These are phyloP conservation scores for Mycena venus DNA, from an alignment of 768 basidiomycete species.

Conservation along the genomic window DNA sequence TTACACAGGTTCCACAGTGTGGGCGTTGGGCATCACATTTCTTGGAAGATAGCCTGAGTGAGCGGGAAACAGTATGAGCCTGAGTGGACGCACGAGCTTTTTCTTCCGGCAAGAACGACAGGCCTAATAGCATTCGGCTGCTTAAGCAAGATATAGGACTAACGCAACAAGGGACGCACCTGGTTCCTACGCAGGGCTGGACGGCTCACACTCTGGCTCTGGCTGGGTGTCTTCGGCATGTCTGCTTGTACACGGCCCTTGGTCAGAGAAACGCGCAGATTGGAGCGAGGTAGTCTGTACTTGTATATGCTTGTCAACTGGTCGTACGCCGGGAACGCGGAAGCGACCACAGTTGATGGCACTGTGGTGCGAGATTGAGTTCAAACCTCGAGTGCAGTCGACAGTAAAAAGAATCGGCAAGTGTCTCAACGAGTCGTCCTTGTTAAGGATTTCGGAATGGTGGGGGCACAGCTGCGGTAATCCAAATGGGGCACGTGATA, in stretches of 20 bases:
- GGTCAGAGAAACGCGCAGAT: background rate
- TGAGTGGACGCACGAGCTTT: constrained; percentile 75
- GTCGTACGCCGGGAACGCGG: background rate
- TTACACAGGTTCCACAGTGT: constrained; percentile 87
- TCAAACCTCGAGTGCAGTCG: background rate
- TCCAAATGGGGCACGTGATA: too few relatives aligned
- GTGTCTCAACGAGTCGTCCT: too few relatives aligned
- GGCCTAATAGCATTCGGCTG: constrained; percentile 59
- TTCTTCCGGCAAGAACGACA: constrained; percentile 87
- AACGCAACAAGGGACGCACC: constrained; percentile 50
- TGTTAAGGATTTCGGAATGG: too few relatives aligned
- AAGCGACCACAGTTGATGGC: background rate
- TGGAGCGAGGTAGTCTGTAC: background rate
- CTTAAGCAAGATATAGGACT: background rate
- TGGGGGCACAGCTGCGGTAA: background rate
- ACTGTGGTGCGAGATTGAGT: background rate
- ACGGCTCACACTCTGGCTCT: constrained; percentile 55
- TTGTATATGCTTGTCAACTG: background rate
- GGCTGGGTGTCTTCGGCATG: constrained; percentile 78
- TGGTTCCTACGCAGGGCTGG: constrained; percentile 86
- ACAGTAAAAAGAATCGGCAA: background rate
- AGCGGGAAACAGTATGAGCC: background rate
- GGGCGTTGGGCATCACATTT: constrained; percentile 93
- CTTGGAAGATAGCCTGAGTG: constrained; percentile 52
- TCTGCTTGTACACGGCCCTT: background rate